Evolutionary conservation across 2,329 filamentous ascomycete genomes (phyloP).

Genomic region (Dactylonectria estremocensis): DNA sequence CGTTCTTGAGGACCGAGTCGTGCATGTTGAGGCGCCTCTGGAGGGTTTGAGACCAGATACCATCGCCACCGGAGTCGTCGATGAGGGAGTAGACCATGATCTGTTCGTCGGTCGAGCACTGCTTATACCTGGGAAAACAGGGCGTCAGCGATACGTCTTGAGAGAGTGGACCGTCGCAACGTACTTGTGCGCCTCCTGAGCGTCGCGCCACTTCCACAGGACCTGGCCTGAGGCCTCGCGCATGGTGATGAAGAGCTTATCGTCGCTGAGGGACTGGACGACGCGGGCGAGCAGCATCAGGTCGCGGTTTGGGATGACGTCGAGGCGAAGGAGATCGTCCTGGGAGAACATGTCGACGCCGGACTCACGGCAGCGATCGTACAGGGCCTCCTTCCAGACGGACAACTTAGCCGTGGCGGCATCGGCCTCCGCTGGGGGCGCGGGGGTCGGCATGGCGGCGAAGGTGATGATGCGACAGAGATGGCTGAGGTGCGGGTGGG

Average conservation of each 20-base stretch:
- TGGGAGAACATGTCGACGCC: constrained; percentile 70
- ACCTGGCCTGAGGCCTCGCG: constrained; percentile 58
- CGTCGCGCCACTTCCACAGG: constrained; percentile 71
- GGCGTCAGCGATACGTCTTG: constrained; percentile 30
- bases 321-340: constrained; percentile 70
- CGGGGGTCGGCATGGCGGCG: constrained; percentile 49
- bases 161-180: constrained; percentile 32
- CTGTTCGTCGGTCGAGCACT: constrained; percentile 79
- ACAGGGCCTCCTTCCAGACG: constrained; percentile 70
- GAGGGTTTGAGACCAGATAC: constrained; percentile 92
- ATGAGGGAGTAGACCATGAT: constrained; percentile 90
- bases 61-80: constrained; percentile 86
- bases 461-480: constrained; percentile 17
- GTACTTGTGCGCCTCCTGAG: constrained; percentile 75
- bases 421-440: constrained; percentile 48
- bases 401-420: constrained; percentile 60
- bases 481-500: constrained; percentile 8
- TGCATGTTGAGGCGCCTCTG: constrained; percentile 86
- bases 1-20: constrained; percentile 84
- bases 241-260: constrained; percentile 70
- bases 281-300: constrained; percentile 68
- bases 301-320: constrained; percentile 71
- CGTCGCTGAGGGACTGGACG: constrained; percentile 71
- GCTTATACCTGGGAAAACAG: constrained; percentile 65
- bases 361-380: constrained; percentile 68